Conservation (phyloP, 2,329 filamentous ascomycete genomes). For the Cadophora sp. region DNA sequence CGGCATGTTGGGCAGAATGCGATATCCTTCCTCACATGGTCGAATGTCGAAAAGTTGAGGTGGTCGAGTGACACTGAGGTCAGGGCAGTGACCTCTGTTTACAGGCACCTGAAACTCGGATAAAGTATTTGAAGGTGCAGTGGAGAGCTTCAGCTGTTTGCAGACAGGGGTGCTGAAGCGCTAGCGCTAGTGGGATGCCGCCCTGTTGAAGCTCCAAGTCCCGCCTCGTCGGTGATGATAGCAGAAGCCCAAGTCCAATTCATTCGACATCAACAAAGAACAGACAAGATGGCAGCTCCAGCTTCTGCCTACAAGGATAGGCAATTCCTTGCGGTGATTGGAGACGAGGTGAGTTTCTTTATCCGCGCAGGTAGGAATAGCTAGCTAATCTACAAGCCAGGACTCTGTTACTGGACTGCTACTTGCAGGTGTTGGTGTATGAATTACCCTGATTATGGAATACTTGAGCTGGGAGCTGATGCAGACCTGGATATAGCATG, state of each 20-base stretch:
- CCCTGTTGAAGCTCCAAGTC: constrained; percentile 17
- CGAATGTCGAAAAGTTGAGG: constrained; percentile 21
- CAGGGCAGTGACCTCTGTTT: constrained; percentile 33
- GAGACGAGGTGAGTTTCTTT: constrained; percentile 76
- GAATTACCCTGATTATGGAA: constrained; percentile 62
- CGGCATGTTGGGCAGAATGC: constrained; percentile 60
- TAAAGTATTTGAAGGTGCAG: not conserved
- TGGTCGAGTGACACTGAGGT: constrained; percentile 19
- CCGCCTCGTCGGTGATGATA: not conserved
- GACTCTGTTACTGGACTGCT: constrained; percentile 95
- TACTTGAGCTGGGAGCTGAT: constrained; percentile 29
- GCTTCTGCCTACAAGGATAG: constrained; percentile 76
- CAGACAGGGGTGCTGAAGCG: constrained; percentile 25
- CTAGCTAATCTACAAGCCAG: constrained; percentile 53
- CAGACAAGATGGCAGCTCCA: constrained; percentile 62
- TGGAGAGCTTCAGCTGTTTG: constrained; percentile 8
- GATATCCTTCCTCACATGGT: constrained; percentile 47
- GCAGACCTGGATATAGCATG: constrained; percentile 66
- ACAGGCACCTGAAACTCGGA: constrained; percentile 23
- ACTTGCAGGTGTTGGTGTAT: constrained; percentile 92
- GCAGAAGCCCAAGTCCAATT: not conserved
- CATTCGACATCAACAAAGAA: constrained; percentile 15
- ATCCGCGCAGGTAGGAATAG: not conserved
- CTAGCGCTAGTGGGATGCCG: constrained; percentile 28
- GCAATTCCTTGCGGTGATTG: constrained; percentile 96